Evolutionary conservation across 2,329 filamentous ascomycete species (phyloP), one percentile per base, ranked within the genome.

Genomic region (Sclerotinia subarctica): DNA sequence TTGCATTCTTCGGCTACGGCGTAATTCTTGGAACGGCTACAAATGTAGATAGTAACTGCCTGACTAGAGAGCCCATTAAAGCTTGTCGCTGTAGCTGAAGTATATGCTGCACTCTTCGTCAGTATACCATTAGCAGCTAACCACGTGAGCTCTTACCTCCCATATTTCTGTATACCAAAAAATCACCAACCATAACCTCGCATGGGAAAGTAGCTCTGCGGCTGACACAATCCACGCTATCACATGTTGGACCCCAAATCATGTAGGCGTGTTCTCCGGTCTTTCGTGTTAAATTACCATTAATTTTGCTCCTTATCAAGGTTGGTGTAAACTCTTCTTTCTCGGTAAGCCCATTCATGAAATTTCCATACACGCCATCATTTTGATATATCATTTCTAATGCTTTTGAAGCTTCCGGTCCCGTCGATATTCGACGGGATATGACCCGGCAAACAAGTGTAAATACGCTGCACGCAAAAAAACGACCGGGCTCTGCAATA

Each of bases 371-470:
- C 32, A 62, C 17, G 7, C 58, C 58, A n/a, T 62, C 58, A 17
- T 62, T 62, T 62, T 57, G 53, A 38, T 57, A 57, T 5, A 57
- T 8, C 53, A 57, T 57, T 57, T 57, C 53, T 8, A 57, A 17
- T 38, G 11, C 15, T 57, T 57, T 57, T 11, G 53, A 57, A 42
- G 53, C 21, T n/a, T 0, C 21, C n/a, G 32, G n/a, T 13, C 13
- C 35, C 10, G 53, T 57, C 35, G 53, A 57, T n/a, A 57, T 32
- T 21, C 53, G 53, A 32, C 53, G 53, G 38, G 53, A 32, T 57
- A 57, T 57, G 11, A 57, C n/a, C 32, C 32, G 21, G 32, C 53
- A 57, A 38, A 57, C 21, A 57, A 57, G 53, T 57, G 21, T 57
- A 17, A 57, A 57, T 57, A 13, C 32, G 32, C 32, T 38, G 11